Percentiles rank a stretch among this genome's conserved stretches.
phyloP scores from a whole-genome alignment of 495 filamentous ascomycete species.

The Jackrogersella multiformis region DNA sequence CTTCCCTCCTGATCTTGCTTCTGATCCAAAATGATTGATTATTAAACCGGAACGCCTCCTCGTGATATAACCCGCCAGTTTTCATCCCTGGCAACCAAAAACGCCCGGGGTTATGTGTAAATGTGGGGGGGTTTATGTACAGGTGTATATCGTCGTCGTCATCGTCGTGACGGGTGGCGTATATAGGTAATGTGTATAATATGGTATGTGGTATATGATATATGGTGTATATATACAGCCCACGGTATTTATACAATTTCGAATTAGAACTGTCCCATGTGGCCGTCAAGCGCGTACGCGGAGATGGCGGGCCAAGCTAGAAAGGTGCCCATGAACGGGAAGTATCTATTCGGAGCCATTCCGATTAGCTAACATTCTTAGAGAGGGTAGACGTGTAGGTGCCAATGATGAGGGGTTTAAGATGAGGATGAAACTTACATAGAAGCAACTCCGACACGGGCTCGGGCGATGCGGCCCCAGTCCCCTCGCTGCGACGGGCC shows the following conservation, averaged over 20 bases:
- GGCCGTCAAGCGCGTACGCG: conserved; percentile 23
- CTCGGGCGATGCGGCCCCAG: conserved; percentile 39
- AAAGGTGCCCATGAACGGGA: conserved; percentile 33
- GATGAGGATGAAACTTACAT: conserved; percentile 22
- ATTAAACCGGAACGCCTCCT: conserved; percentile 36
- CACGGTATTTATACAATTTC: background rate
- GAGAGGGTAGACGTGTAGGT: too few species aligned
- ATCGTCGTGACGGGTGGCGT: background rate
- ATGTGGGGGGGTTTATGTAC: conserved; percentile 25
- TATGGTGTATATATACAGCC: conserved; percentile 7
- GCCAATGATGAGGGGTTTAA: too few species aligned
- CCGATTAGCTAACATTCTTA: background rate
- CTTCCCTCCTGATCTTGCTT: background rate
- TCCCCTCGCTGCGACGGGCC: conserved; percentile 16
- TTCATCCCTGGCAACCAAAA: conserved; percentile 15
- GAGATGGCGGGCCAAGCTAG: conserved; percentile 34
- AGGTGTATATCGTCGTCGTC: conserved; percentile 7
- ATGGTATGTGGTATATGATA: conserved; percentile 6
- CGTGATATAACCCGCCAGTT: conserved; percentile 21
- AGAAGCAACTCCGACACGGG: conserved; percentile 23
- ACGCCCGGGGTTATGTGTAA: conserved; percentile 18
- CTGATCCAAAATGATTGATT: conserved; percentile 17
- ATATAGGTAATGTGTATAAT: background rate
- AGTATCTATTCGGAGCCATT: conserved; percentile 26
- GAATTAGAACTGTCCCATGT: conserved; percentile 26